Evolutionary conservation across 306 rosid genomes (phyloP).

Genomic region (Delonix regia): DNA sequence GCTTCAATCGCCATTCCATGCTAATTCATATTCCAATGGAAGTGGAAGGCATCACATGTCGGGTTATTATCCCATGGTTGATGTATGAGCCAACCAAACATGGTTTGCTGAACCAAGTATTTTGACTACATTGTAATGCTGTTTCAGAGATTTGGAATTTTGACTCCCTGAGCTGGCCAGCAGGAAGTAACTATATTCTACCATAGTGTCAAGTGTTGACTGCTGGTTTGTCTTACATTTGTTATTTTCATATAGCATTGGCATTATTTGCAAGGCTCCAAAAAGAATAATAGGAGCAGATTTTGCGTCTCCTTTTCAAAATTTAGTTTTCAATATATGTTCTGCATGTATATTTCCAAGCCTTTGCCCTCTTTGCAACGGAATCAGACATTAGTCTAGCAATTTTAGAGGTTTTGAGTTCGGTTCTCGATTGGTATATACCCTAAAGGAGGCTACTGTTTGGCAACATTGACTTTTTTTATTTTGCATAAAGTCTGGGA

Average conservation of each 20-base stretch:
- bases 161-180: conserved; percentile 38
- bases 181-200: conserved; percentile 36
- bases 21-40: conserved; percentile 67
- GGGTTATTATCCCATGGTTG: conserved; percentile 50
- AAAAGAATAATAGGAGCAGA: conserved; percentile 30
- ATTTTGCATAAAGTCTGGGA: not conserved
- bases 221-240: conserved; percentile 28
- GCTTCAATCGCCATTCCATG: conserved; percentile 51
- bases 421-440: not conserved
- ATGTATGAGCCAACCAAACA: conserved; percentile 38
- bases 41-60: conserved; percentile 47
- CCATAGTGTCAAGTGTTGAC: conserved; percentile 16
- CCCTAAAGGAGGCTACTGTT: not conserved
- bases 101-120: conserved; percentile 20
- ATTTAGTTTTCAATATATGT: not conserved
- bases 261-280: conserved; percentile 40
- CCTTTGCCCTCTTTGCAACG: not conserved
- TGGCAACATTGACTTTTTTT: not conserved
- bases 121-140: conserved; percentile 45
- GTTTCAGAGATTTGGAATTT: conserved; percentile 40
- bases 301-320: conserved; percentile 15
- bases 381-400: not conserved
- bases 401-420: not conserved
- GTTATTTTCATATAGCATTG: conserved; percentile 12
- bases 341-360: not conserved